phyloP scores from a whole-genome alignment of 169 alveolate species.

The Eimeria sp. region DNA sequence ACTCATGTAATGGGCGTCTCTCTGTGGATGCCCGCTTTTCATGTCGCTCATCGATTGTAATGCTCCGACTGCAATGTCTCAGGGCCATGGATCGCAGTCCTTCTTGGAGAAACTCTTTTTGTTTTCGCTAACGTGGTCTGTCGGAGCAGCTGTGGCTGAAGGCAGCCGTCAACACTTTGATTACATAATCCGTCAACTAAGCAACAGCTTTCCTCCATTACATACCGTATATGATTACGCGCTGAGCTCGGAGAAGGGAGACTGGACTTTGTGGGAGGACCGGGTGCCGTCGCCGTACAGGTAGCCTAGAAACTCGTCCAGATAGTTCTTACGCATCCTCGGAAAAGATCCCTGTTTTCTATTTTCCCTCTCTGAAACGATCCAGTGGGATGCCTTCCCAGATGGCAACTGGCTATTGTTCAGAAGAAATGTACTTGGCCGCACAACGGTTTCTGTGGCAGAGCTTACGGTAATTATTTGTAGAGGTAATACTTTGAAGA shows the following conservation, averaged over 20 bases:
- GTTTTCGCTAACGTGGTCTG: slow-evolving; percentile 95
- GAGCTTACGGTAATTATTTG: neutral
- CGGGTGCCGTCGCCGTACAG: slow-evolving; percentile 87
- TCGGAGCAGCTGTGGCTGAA: slow-evolving; percentile 96
- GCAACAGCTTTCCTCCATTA: slow-evolving; percentile 93
- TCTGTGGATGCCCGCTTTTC: neutral
- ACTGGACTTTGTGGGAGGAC: slow-evolving; percentile 84
- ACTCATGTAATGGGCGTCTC: neutral
- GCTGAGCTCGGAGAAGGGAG: slow-evolving; percentile 94
- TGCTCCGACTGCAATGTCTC: neutral
- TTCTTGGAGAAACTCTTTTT: slow-evolving; percentile 91
- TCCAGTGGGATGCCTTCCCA: slow-evolving; percentile 75
- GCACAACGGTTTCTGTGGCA: neutral
- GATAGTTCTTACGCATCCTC: neutral
- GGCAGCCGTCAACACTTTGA: slow-evolving; percentile 91
- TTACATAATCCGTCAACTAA: slow-evolving; percentile 91
- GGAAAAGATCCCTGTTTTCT: neutral
- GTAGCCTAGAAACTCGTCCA: neutral
- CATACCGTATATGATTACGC: slow-evolving; percentile 96
- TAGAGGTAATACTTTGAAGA: neutral
- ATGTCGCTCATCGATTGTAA: neutral
- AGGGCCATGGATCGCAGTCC: slow-evolving; percentile 47
- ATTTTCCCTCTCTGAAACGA: neutral
- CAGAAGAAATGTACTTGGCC: neutral
- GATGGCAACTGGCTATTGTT: slow-evolving; percentile 66